Evolutionary conservation across 768 basidiomycete species (phyloP).

Genomic region (Scleroderma bovista): DNA sequence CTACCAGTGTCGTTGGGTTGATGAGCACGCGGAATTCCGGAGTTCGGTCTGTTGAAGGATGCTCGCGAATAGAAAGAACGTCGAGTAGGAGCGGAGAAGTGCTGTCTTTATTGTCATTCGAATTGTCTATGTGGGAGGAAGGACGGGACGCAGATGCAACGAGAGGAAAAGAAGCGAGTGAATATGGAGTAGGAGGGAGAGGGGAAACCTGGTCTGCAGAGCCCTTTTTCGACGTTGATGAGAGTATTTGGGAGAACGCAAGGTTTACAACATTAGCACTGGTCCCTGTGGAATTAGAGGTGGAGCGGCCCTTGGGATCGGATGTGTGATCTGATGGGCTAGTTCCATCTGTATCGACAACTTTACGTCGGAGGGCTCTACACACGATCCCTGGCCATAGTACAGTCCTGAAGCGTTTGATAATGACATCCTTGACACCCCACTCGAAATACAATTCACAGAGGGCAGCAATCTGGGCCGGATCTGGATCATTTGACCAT

Average conservation of each 20-base stretch:
- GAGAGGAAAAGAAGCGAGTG: not conserved
- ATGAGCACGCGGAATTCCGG: slow-evolving; percentile 81
- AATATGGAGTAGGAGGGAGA: slow-evolving; percentile 12
- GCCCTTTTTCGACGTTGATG: slow-evolving; percentile 14
- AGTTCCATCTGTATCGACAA: slow-evolving; percentile 42
- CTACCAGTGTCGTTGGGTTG: slow-evolving; percentile 60
- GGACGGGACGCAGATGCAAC: slow-evolving; percentile 1
- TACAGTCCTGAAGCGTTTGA: slow-evolving; percentile 78
- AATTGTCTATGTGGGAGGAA: slow-evolving; percentile 2
- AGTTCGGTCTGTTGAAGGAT: slow-evolving; percentile 63
- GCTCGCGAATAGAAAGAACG: slow-evolving; percentile 60
- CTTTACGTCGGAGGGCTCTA: slow-evolving; percentile 62
- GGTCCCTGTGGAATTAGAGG: not conserved
- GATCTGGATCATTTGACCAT: slow-evolving; percentile 57
- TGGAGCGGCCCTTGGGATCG: not conserved
- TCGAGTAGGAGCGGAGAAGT: slow-evolving; percentile 50
- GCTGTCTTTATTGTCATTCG: slow-evolving; percentile 24
- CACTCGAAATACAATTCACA: slow-evolving; percentile 92
- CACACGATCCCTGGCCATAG: slow-evolving; percentile 75
- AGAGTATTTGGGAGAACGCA: not conserved
- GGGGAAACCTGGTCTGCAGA: slow-evolving; percentile 8
- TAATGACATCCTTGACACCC: slow-evolving; percentile 78
- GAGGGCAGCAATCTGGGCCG: slow-evolving; percentile 64
- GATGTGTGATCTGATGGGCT: not conserved
- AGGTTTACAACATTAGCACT: not conserved